These are phyloP conservation scores for Grifola frondosa DNA, from an alignment of 1,284 basidiomycete genomes.

Conservation along the genomic window DNA sequence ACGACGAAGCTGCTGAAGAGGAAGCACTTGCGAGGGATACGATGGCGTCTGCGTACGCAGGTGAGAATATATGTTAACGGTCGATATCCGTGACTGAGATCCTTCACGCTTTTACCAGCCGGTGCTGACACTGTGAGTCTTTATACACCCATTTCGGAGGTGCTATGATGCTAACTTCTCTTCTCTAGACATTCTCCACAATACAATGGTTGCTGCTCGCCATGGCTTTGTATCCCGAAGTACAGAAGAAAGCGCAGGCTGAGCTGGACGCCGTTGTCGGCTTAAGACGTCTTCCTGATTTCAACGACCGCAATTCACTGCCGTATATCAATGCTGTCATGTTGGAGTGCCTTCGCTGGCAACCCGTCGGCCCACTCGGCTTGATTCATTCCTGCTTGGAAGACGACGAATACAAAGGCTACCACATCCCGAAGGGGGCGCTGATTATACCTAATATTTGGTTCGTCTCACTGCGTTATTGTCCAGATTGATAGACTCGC, in stretches of 20 bases:
- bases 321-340: conserved; percentile 33
- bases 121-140: conserved; percentile 14
- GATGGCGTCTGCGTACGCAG: too few species aligned
- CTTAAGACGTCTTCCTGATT: conserved; percentile 27
- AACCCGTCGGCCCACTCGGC: conserved; percentile 17
- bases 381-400: conserved; percentile 11
- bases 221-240: conserved; percentile 31
- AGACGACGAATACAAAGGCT: conserved; percentile 15
- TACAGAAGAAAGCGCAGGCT: conserved; percentile 29
- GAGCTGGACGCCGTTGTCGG: conserved; percentile 35
- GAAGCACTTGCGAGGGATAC: too few species aligned
- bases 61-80: too few species aligned
- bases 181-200: conserved; percentile 14
- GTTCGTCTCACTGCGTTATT: background rate
- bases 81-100: too few species aligned
- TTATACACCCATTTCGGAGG: too few species aligned
- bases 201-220: conserved; percentile 27
- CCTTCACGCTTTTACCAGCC: too few species aligned
- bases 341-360: conserved; percentile 36
- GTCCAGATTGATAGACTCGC: background rate
- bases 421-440: conserved; percentile 9
- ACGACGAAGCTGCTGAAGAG: too few species aligned
- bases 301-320: conserved; percentile 27
- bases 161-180: too few species aligned
- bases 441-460: conserved; percentile 15